Conservation (phyloP, 2,329 filamentous ascomycete genomes). For the Colletotrichum falcatum region DNA sequence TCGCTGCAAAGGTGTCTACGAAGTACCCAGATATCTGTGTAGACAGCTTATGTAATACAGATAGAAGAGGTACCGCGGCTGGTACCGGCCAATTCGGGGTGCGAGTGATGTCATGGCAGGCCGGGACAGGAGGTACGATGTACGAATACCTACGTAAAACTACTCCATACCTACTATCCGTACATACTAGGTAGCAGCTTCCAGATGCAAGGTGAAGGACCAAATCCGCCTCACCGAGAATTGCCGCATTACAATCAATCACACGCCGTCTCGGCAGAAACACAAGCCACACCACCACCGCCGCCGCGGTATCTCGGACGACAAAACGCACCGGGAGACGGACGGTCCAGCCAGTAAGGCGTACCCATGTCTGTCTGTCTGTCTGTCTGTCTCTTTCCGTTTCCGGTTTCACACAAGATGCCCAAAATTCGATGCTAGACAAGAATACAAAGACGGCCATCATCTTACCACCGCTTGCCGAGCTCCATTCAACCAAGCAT, state of each 20-base stretch:
- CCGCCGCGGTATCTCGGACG: no score
- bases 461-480: background rate
- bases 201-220: conserved; percentile 18
- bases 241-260: background rate
- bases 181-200: background rate
- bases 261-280: background rate
- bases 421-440: no score
- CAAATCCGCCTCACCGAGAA: conserved; percentile 14
- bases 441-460: no score
- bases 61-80: no score
- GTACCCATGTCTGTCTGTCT: no score
- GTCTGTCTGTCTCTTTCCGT: background rate
- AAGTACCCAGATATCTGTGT: no score
- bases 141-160: no score
- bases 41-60: no score
- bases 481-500: conserved; percentile 2
- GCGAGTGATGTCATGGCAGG: conserved; percentile 28
- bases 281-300: no score
- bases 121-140: conserved; percentile 7
- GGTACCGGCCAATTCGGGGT: conserved; percentile 8
- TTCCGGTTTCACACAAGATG: conserved; percentile 11
- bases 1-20: no score
- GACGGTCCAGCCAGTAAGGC: background rate
- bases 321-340: conserved; percentile 2
- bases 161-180: no score